These are phyloP conservation scores for Schoenoplectus tabernaemontani DNA, from an alignment of 202 grass and related monocot genomes.

Conservation along the genomic window DNA sequence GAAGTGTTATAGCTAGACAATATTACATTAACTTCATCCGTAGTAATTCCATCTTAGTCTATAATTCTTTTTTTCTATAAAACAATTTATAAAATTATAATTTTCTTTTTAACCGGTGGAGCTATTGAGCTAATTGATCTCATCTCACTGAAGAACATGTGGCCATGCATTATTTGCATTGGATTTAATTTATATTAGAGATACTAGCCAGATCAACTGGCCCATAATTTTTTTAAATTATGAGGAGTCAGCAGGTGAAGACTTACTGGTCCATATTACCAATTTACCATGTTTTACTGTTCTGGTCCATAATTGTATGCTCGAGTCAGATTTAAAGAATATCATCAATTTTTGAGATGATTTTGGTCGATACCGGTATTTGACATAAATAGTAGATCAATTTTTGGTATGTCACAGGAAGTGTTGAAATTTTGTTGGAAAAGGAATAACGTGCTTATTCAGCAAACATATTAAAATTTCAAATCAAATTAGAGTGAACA, in stretches of 20 bases:
- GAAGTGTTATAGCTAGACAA: too few relatives aligned
- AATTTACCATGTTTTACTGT: background rate
- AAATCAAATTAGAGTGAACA: background rate
- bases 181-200: background rate
- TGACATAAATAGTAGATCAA: background rate
- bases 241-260: background rate
- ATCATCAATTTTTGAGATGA: background rate
- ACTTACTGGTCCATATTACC: background rate
- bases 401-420: background rate
- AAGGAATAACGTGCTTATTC: background rate
- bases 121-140: background rate
- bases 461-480: background rate
- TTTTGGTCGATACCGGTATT: background rate
- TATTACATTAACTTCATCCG: background rate
- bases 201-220: background rate
- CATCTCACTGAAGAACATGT: background rate
- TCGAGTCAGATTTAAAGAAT: background rate
- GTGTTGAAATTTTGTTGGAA: background rate
- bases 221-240: background rate
- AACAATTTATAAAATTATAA: background rate
- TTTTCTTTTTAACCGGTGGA: background rate
- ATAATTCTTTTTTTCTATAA: background rate
- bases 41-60: background rate
- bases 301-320: background rate
- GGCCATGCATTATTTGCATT: background rate